Evolutionary conservation across 176 grass and related monocot genomes (phyloP), one percentile per base, ranked within the genome.

Genomic region (Aegilops bicornis): DNA sequence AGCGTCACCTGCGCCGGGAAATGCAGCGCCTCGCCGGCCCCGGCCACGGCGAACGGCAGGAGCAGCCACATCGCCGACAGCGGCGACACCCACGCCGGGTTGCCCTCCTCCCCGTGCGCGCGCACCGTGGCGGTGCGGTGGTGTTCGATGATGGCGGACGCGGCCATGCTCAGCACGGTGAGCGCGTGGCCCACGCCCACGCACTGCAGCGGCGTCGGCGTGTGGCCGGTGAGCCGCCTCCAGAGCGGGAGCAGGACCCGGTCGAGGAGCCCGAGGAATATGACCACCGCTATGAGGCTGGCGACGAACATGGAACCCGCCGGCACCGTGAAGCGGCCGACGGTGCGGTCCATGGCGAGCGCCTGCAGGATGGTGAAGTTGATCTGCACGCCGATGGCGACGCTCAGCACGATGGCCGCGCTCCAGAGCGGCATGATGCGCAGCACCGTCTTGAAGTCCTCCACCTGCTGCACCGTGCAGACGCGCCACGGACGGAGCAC

Each of bases 1-100:
- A 97, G 59, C 8, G 67, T 91, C 16, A 97, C 88, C 59, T 90
- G 86, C 6, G 84, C 86, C 0, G 95, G 88, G 73, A 97, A 94
- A 36, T 97, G 81, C 19, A 94, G 76, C 15, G 92, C 92, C 77
- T 97, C 90, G 0, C 86, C 92, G 7, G 60, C 43, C 0, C 95
- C 95, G 3, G 76, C 16, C 17, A 97, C 11, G 0, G 77, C 92
- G 19, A 97, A 30, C 4, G 92, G 92, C 80, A 97, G 39, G 5
- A 97, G 39, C 25, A 97, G 92, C 92, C 92, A 97, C 70, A 91
- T 40, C 7, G 67, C 95, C 9, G 88, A 85, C 88, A 97, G 81
- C 6, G 95, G 92, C 25, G 89, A 92, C 48, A 89, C 89, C 90
- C 92, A 94, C 60, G 25, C 35, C 12, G 74, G 43, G 66, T 80